Conservation (phyloP, 1,284 basidiomycete species). For the Sporisorium reilianum region DNA sequence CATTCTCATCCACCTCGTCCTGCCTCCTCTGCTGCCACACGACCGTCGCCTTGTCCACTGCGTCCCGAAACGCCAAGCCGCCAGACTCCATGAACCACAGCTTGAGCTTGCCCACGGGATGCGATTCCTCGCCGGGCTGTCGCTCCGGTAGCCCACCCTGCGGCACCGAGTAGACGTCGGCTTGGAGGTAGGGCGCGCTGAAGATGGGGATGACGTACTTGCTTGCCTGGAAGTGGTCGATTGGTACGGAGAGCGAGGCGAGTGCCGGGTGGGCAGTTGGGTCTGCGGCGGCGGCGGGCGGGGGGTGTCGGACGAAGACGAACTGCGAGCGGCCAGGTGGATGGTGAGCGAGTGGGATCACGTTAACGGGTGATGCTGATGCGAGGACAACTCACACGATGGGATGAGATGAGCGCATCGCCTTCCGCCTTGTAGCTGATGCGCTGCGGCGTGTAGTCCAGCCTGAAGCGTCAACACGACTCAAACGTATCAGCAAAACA, state of each 20-base stretch:
- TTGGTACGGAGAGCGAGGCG: slow-evolving; percentile 52
- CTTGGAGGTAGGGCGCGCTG: slow-evolving; percentile 54
- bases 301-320: slow-evolving; percentile 53
- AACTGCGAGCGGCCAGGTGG: slow-evolving; percentile 41
- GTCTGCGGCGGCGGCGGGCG: slow-evolving; percentile 7
- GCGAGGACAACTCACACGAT: slow-evolving; percentile 36
- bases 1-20: slow-evolving; percentile 40
- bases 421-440: slow-evolving; percentile 53
- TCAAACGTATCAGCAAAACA: not conserved
- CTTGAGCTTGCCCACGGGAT: slow-evolving; percentile 54
- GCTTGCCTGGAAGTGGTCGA: slow-evolving; percentile 47
- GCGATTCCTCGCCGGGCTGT: slow-evolving; percentile 24
- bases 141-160: slow-evolving; percentile 57
- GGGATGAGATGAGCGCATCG: slow-evolving; percentile 47
- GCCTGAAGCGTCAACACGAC: slow-evolving; percentile 9
- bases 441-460: slow-evolving; percentile 25
- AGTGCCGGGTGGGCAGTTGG: slow-evolving; percentile 5
- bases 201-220: slow-evolving; percentile 62
- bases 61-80: slow-evolving; percentile 54
- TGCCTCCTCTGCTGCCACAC: slow-evolving; percentile 26
- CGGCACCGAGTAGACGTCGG: slow-evolving; percentile 50
- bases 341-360: not conserved
- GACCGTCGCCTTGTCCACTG: slow-evolving; percentile 39
- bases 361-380: not conserved
- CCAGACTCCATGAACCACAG: slow-evolving; percentile 59